Evolutionary conservation across 2,329 filamentous ascomycete genomes (phyloP).

Genomic region (Rutstroemia sp.): DNA sequence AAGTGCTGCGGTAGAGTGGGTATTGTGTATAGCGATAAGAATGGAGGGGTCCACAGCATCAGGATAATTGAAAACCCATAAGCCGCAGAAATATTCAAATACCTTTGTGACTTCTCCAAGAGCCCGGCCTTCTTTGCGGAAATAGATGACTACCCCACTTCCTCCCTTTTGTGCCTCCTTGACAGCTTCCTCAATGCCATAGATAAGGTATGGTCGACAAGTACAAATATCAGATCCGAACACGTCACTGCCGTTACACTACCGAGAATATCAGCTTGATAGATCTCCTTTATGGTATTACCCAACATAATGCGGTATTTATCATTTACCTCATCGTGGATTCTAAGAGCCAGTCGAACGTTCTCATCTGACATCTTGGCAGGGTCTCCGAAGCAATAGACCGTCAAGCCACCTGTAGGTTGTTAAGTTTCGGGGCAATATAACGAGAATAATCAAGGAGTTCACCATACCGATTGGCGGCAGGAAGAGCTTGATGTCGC

Average conservation of each 20-base stretch:
- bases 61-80: slow-evolving; percentile 7
- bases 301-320: slow-evolving; percentile 4
- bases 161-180: slow-evolving; percentile 74
- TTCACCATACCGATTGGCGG: slow-evolving; percentile 84
- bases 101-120: slow-evolving; percentile 68
- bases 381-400: slow-evolving; percentile 95
- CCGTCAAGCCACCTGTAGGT: slow-evolving; percentile 60
- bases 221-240: slow-evolving; percentile 98
- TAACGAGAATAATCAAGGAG: slow-evolving; percentile 46
- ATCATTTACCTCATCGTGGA: slow-evolving; percentile 54
- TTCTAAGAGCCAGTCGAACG: slow-evolving; percentile 70
- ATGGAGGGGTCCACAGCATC: slow-evolving; percentile 4
- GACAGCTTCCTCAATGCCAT: slow-evolving; percentile 94
- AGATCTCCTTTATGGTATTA: slow-evolving; percentile 2
- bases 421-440: slow-evolving; percentile 9
- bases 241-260: slow-evolving; percentile 94
- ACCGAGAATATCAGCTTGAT: slow-evolving; percentile 18
- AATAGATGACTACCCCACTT: slow-evolving; percentile 70
- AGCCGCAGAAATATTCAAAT: slow-evolving; percentile 11
- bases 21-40: slow-evolving; percentile 44
- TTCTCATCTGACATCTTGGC: slow-evolving; percentile 88
- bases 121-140: slow-evolving; percentile 93
- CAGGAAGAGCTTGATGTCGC: slow-evolving; percentile 91
- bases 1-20: slow-evolving; percentile 47
- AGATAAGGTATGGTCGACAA: slow-evolving; percentile 90